phyloP scores from a whole-genome alignment of 495 filamentous ascomycete species.

The Neurospora sp. region DNA sequence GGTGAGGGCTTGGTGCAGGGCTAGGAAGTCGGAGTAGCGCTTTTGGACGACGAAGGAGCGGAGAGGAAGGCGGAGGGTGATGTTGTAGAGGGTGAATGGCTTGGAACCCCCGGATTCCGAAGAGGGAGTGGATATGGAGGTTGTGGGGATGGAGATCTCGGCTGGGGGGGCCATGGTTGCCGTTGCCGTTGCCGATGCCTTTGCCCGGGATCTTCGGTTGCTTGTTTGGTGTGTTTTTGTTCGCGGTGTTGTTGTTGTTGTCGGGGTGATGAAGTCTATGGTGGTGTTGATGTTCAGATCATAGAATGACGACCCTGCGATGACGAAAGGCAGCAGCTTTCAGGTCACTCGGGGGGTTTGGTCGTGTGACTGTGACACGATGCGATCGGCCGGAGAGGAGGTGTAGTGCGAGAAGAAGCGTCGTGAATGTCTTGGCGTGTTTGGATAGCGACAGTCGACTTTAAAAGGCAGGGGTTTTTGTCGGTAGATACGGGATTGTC shows the following conservation, averaged over 20 bases:
- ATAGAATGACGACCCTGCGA: background rate
- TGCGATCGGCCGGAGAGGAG: background rate
- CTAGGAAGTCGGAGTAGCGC: slow-evolving; percentile 86
- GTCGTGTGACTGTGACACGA: background rate
- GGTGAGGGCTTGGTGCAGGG: slow-evolving; percentile 61
- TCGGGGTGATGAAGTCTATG: background rate
- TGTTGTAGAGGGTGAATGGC: slow-evolving; percentile 85
- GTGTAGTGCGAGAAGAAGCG: background rate
- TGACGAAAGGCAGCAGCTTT: background rate
- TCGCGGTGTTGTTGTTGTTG: background rate
- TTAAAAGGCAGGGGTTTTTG: background rate
- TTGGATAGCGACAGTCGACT: background rate
- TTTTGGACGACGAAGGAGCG: slow-evolving; percentile 81
- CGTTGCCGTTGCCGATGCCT: background rate
- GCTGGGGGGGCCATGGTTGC: slow-evolving; percentile 59
- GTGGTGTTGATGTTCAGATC: background rate
- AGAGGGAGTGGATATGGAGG: slow-evolving; percentile 45
- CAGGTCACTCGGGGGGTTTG: background rate
- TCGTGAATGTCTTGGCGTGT: background rate
- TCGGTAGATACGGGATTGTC: background rate
- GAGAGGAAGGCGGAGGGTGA: slow-evolving; percentile 76
- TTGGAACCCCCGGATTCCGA: slow-evolving; percentile 70
- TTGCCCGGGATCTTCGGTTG: background rate
- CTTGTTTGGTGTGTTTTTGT: background rate
- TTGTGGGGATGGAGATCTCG: slow-evolving; percentile 73